Conservation (phyloP, 805 yeast species). For the Kregervanrija delftensis region DNA sequence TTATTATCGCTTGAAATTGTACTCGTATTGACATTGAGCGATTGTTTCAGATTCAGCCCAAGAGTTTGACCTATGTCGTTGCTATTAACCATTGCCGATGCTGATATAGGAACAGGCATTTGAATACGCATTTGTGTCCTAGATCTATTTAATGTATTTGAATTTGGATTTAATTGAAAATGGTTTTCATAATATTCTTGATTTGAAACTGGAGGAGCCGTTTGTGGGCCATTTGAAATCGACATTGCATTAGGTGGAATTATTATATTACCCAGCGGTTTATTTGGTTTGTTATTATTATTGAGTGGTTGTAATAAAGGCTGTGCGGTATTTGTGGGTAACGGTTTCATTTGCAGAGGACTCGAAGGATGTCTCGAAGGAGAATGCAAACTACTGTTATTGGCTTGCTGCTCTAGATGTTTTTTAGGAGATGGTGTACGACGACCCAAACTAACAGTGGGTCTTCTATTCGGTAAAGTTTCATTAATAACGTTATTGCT, state of each 20-base stretch:
- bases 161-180: conserved; percentile 12
- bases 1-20: conserved; percentile 3
- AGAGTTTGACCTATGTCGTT: not conserved
- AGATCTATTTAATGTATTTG: conserved; percentile 26
- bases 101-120: conserved; percentile 65
- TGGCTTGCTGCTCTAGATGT: conserved; percentile 15
- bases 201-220: conserved; percentile 20
- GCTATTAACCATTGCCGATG: not conserved
- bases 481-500: conserved; percentile 5
- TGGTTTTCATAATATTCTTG: conserved; percentile 14
- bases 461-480: conserved; percentile 22
- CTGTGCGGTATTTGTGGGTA: conserved; percentile 31
- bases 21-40: not conserved
- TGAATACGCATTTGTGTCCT: conserved; percentile 58
- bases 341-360: conserved; percentile 44
- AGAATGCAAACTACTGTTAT: conserved; percentile 10
- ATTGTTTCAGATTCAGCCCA: conserved; percentile 2
- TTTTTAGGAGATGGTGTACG: conserved; percentile 44
- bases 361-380: conserved; percentile 26
- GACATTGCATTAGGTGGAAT: conserved; percentile 3
- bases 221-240: conserved; percentile 21
- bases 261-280: not conserved
- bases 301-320: conserved; percentile 53
- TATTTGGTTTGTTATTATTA: conserved; percentile 26
- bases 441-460: conserved; percentile 30